These are phyloP conservation scores for Saccharomycopsis sp. DNA, from an alignment of 805 yeast genomes.

Conservation along the genomic window DNA sequence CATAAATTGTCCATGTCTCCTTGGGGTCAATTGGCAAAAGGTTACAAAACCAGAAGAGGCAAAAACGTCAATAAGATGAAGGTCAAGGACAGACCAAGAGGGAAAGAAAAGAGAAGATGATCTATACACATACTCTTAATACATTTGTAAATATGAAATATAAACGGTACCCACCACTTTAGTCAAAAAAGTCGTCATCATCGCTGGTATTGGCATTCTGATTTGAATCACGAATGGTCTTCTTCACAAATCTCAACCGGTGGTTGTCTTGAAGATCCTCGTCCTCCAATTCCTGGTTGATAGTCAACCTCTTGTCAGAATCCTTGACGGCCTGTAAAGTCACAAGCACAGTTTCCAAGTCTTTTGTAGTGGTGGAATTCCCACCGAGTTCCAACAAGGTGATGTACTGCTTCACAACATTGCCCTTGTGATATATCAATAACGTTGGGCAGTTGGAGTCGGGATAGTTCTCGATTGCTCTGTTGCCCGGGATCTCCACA, in stretches of 20 bases:
- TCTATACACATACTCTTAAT: too few species aligned
- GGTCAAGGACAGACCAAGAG: conserved; percentile 88
- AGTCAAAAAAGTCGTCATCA: conserved; percentile 41
- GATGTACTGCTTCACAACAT: conserved; percentile 71
- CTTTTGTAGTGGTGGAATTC: conserved; percentile 56
- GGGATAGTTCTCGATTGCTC: conserved; percentile 92
- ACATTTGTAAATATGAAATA: too few species aligned
- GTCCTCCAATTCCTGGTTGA: conserved; percentile 51
- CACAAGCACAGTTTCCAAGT: conserved; percentile 67
- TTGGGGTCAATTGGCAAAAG: conserved; percentile 92
- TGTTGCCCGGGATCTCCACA: conserved; percentile 81
- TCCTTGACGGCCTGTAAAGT: conserved; percentile 55
- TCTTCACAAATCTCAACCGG: conserved; percentile 46
- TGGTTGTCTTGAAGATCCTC: conserved; percentile 48
- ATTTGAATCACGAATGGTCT: conserved; percentile 39
- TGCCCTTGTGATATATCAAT: conserved; percentile 67
- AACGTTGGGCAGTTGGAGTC: conserved; percentile 86
- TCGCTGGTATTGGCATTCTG: conserved; percentile 34
- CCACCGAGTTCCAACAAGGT: conserved; percentile 83
- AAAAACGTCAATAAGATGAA: conserved; percentile 75
- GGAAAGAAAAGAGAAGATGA: conserved; percentile 35
- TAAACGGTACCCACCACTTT: too few species aligned
- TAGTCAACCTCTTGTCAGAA: conserved; percentile 56
- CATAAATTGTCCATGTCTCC: conserved; percentile 90
- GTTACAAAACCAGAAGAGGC: conserved; percentile 90